Base-by-base conservation (phyloP, 768 basidiomycete species). In the Lyophyllum semitale region DNA sequence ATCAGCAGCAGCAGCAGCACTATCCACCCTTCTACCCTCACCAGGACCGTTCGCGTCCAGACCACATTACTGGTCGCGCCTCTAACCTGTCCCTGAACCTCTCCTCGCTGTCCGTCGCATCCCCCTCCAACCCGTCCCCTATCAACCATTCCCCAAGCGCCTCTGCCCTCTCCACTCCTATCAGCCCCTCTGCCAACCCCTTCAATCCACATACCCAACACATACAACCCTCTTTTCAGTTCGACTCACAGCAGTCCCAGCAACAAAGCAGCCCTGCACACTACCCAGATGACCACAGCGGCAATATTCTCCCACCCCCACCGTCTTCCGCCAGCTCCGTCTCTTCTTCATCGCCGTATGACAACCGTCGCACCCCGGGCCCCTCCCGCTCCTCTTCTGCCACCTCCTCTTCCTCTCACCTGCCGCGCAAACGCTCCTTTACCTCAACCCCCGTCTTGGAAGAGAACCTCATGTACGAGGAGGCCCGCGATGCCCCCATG, bases 371-470 rank as follows among this genome's bases (percentile, higher is more conserved):
- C 64, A 49, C 68, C 37, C 62, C 69, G 5, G 66, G 54, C 32
- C 54, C 71, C 53, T 64, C 62, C 53, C 55, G 72, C 43, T 77
- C 84, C 20, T 76, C 82, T 26, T 79, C 83, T 22, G 79, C 84
- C 1, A 74, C 76, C 9, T 70, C 76, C 54, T 80, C 84, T 48
- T 79, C 80, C 41, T 77, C 85, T 11, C 83, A 84, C 15, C 75
- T 87, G 9, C 84, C 87, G 1, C 75, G 86, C 33, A 89, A 89
- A 69, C 78, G 88, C 55, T 86, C 84, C 65, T 85, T 88, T 64
- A 83, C 78, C 17, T 75, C 81, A 23, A 74, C 74, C 48, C 67
- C 73, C 55, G 68, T 77, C 20, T 69, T 76, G 23, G 77, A 78
- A 45, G 79, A 77, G 46, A 60, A 57, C 26, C 65, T 53, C 20